A percentile compares a stretch with the other conserved stretches of the same genome.
Evolutionary conservation across 177 flowering plant genomes (phyloP).

Genomic region (Vitis hybrid): DNA sequence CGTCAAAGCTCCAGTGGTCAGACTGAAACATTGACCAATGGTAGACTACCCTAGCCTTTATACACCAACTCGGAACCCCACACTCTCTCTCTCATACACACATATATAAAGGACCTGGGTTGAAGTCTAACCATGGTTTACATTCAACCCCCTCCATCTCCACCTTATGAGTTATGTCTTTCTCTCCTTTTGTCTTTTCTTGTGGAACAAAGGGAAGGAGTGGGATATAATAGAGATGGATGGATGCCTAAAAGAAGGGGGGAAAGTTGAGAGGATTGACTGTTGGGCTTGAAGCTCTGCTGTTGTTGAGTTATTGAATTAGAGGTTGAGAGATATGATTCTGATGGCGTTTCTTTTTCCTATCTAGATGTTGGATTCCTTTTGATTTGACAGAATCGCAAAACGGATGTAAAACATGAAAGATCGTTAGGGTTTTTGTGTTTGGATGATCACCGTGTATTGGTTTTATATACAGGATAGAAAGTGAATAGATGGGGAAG

Average conservation of each 20-base stretch:
- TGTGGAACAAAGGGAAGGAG: conserved; percentile 3
- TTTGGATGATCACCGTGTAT: background rate
- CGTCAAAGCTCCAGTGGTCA: conserved; percentile 14
- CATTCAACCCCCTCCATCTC: background rate
- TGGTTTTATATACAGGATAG: background rate
- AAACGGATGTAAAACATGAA: background rate
- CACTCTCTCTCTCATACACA: background rate
- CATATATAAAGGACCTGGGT: too few species aligned
- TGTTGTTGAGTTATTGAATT: background rate
- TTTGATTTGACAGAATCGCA: background rate
- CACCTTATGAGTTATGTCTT: background rate
- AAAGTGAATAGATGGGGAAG: conserved; percentile 48
- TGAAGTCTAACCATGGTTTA: conserved; percentile 12
- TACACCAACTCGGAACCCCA: conserved; percentile 3
- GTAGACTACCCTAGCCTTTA: background rate
- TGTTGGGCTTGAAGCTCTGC: background rate
- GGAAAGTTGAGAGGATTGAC: conserved; percentile 4
- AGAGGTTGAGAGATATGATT: background rate
- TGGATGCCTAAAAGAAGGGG: background rate
- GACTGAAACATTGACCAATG: conserved; percentile 7
- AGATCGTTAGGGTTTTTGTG: background rate
- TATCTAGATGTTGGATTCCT: background rate
- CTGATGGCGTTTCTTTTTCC: too few species aligned
- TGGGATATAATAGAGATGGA: background rate
- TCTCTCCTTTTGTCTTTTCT: conserved; percentile 6